These are phyloP conservation scores for Tulasnella sp. DNA, from an alignment of 768 basidiomycete species.

Conservation along the genomic window DNA sequence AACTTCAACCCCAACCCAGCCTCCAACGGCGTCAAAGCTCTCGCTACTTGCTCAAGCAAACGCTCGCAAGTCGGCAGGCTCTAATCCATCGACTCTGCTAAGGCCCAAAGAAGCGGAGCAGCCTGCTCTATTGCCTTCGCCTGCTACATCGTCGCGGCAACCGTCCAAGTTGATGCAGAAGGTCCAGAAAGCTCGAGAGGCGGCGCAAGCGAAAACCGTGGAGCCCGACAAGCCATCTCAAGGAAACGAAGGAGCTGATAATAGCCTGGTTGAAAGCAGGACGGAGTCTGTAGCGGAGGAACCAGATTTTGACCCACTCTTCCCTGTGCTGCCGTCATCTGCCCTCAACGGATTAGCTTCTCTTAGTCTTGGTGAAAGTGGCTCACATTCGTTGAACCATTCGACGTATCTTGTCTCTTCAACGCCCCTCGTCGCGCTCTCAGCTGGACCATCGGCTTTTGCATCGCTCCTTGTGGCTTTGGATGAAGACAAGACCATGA, in stretches of 20 bases:
- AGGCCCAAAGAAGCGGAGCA: background rate
- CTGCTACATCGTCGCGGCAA: slow-evolving; percentile 23
- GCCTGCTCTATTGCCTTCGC: background rate
- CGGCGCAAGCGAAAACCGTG: background rate
- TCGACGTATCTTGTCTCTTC: no score
- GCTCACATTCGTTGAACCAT: no score
- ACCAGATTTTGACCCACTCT: background rate
- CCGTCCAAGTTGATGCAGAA: slow-evolving; percentile 66
- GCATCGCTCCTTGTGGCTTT: slow-evolving; percentile 7
- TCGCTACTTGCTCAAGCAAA: no score
- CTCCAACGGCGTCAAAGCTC: slow-evolving; percentile 18
- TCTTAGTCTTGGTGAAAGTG: background rate
- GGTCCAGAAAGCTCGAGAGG: slow-evolving; percentile 43
- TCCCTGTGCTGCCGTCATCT: background rate
- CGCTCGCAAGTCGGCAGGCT: no score
- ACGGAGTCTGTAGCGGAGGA: background rate
- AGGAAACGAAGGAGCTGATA: background rate
- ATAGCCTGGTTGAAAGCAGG: background rate
- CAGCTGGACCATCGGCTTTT: slow-evolving; percentile 8
- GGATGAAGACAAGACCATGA: no score
- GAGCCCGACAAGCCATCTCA: background rate
- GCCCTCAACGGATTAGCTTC: background rate
- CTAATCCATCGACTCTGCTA: background rate
- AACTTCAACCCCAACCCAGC: slow-evolving; percentile 25
- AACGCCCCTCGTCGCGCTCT: no score